Percentiles rank a stretch among this genome's conserved stretches.
These are phyloP conservation scores for Lachnellula subtilissima DNA, from an alignment of 2,329 filamentous ascomycete genomes.

Conservation along the genomic window DNA sequence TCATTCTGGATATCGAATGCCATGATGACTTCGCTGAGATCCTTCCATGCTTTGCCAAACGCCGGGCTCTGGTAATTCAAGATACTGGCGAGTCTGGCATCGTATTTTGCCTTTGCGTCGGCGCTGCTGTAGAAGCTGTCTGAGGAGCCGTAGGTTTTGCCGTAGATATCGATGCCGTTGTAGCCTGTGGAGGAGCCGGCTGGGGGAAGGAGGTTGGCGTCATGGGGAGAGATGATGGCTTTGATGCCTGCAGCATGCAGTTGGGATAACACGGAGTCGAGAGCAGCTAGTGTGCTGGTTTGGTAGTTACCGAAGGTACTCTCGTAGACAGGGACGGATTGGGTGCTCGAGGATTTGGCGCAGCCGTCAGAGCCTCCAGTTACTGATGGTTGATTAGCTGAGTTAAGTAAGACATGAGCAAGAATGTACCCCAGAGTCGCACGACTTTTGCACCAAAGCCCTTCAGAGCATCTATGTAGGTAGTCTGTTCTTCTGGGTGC, in stretches of 20 bases:
- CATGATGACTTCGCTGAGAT: constrained; percentile 6
- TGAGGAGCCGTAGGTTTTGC: constrained; percentile 1
- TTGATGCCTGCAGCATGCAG: constrained; percentile 3
- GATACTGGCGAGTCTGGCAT: constrained; percentile 1
- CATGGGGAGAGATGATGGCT: constrained; percentile 9
- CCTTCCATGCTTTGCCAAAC: constrained; percentile 1
- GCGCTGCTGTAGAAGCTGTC: constrained; percentile 3
- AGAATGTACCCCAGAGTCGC: background rate
- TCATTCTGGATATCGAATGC: constrained; percentile 15
- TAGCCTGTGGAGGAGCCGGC: background rate
- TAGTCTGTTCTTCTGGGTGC: background rate
- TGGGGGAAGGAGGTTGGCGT: constrained; percentile 3
- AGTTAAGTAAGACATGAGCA: background rate
- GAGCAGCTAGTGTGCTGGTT: background rate
- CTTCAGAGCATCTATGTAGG: constrained; percentile 1
- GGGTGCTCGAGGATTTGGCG: background rate
- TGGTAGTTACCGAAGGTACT: constrained; percentile 1
- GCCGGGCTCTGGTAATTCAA: constrained; percentile 1
- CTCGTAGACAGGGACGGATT: background rate
- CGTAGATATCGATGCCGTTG: constrained; percentile 8
- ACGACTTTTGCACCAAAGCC: constrained; percentile 1
- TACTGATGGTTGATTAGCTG: background rate
- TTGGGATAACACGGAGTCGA: constrained; percentile 4
- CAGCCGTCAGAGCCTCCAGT: background rate
- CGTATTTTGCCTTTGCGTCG: background rate